Conservation (phyloP, 306 rosid species). For the Cotoneaster glaucophyllus region DNA sequence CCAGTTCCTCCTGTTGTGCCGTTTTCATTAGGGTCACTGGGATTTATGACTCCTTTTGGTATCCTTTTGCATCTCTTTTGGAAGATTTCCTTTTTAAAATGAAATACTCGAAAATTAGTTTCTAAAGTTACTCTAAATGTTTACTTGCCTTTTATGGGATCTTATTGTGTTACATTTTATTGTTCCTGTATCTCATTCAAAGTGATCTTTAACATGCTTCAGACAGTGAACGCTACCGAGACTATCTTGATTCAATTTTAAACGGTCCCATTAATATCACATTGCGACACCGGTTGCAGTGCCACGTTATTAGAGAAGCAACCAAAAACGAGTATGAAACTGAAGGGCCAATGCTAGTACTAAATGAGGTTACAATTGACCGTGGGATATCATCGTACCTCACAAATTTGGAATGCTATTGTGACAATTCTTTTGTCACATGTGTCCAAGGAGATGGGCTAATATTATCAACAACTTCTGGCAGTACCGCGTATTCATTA, state of each 20-base stretch:
- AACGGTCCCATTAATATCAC: slow-evolving; percentile 90
- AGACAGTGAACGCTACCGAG: slow-evolving; percentile 82
- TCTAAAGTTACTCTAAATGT: neutral
- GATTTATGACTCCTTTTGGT: slow-evolving; percentile 96
- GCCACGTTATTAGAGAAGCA: slow-evolving; percentile 77
- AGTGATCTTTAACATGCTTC: slow-evolving; percentile 55
- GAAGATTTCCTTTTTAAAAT: neutral
- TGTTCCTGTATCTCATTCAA: slow-evolving; percentile 7
- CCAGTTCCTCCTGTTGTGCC: slow-evolving; percentile 96
- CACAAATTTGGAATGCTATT: slow-evolving; percentile 88
- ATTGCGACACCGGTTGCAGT: slow-evolving; percentile 72
- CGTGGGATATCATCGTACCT: slow-evolving; percentile 95
- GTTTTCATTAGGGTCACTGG: slow-evolving; percentile 91
- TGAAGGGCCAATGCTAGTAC: slow-evolving; percentile 81
- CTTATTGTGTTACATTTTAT: neutral
- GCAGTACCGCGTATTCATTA: slow-evolving; percentile 94
- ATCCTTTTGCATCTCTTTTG: slow-evolving; percentile 44
- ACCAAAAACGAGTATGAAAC: slow-evolving; percentile 73
- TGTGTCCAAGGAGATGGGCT: slow-evolving; percentile 95
- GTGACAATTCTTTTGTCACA: slow-evolving; percentile 85
- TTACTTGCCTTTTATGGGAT: neutral
- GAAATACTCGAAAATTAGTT: neutral
- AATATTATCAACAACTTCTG: slow-evolving; percentile 89
- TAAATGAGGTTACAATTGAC: slow-evolving; percentile 93
- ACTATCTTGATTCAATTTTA: slow-evolving; percentile 66